Evolutionary conservation across 345 rosid genomes (phyloP).

Genomic region (Lumnitzera racemosa): DNA sequence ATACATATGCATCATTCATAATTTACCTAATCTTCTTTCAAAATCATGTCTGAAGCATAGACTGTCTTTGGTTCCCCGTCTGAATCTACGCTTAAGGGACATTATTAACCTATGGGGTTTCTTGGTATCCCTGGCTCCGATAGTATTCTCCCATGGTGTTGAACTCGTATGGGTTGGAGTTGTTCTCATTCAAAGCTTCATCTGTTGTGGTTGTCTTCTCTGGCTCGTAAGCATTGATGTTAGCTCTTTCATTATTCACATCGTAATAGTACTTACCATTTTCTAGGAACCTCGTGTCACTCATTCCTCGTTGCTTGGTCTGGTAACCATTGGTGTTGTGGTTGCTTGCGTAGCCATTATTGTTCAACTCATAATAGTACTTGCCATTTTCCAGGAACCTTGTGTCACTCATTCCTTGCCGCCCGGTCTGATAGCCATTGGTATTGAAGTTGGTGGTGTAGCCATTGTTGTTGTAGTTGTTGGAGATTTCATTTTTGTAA

Average conservation of each 20-base stretch:
- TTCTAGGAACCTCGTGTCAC: conserved; percentile 48
- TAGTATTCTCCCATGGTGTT: conserved; percentile 52
- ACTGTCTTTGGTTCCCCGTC: not conserved
- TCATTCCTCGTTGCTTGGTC: conserved; percentile 46
- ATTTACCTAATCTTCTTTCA: conserved; percentile 1
- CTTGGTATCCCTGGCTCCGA: conserved; percentile 26
- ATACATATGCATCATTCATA: not conserved
- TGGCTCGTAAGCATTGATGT: conserved; percentile 9
- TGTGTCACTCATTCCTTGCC: conserved; percentile 8
- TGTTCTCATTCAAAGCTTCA: not conserved
- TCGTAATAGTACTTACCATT: conserved; percentile 36
- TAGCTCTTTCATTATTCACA: conserved; percentile 12
- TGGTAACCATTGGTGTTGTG: conserved; percentile 21
- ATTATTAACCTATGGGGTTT: conserved; percentile 20
- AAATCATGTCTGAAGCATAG: conserved; percentile 2
- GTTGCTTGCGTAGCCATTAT: conserved; percentile 14
- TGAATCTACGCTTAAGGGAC: conserved; percentile 27
- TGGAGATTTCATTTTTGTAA: not conserved
- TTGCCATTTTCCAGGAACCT: conserved; percentile 2
- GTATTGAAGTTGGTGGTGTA: conserved; percentile 1
- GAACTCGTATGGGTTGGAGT: conserved; percentile 24
- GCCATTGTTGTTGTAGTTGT: conserved; percentile 5
- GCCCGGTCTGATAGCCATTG: conserved; percentile 6
- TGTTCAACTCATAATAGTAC: conserved; percentile 2
- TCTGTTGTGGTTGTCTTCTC: conserved; percentile 4